A percentile compares a stretch with the other conserved stretches of the same genome.
These are phyloP conservation scores for Boletus edulis DNA, from an alignment of 768 basidiomycete genomes.

Conservation along the genomic window DNA sequence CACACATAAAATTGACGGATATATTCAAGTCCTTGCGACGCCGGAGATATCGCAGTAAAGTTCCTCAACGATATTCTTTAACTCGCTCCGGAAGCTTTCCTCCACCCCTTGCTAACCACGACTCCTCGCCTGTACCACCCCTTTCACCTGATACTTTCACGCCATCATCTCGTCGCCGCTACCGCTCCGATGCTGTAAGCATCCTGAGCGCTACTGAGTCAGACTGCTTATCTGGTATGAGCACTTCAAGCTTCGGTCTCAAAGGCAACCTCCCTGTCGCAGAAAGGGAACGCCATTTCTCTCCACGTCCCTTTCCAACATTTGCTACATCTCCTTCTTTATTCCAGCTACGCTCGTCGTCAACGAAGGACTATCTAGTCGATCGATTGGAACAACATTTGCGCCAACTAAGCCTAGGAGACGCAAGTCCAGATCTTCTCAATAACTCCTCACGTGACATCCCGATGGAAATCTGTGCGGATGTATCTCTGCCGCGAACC, in stretches of 20 bases:
- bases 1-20: constrained; percentile 17
- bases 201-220: constrained; percentile 9
- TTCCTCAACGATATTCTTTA: constrained; percentile 3
- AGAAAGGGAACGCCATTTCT: not conserved
- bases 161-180: not conserved
- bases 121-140: constrained; percentile 4
- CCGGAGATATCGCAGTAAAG: constrained; percentile 4
- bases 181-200: constrained; percentile 3
- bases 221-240: constrained; percentile 15
- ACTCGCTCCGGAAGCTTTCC: constrained; percentile 3
- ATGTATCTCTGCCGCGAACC: not conserved
- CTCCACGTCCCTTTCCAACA: not conserved
- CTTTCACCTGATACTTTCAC: not conserved
- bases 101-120: constrained; percentile 1
- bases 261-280: not conserved
- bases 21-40: constrained; percentile 23
- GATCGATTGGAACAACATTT: constrained; percentile 20
- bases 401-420: constrained; percentile 18
- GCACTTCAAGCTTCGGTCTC: not conserved
- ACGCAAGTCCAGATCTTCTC: constrained; percentile 4
- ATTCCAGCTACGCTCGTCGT: constrained; percentile 22
- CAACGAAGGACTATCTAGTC: constrained; percentile 16
- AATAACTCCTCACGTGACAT: not conserved
- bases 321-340: constrained; percentile 17
- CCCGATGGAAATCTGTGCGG: constrained; percentile 3